phyloP scores from a whole-genome alignment of 2,329 filamentous ascomycete genomes.

The Claviceps digitariae region DNA sequence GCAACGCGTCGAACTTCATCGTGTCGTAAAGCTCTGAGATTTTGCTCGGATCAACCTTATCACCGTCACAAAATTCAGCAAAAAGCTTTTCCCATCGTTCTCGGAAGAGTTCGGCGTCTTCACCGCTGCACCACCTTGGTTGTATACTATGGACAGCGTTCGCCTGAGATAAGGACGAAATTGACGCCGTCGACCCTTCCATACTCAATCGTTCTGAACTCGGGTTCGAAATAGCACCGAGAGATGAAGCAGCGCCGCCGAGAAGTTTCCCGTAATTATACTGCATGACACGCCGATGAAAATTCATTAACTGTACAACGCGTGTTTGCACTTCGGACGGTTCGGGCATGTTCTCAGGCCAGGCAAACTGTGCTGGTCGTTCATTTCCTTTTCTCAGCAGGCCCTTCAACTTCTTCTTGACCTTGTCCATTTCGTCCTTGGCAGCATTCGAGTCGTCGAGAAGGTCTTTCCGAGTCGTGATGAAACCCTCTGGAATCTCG shows the following conservation, averaged over 20 bases:
- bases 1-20: conserved; percentile 97
- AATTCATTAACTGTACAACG: conserved; percentile 94
- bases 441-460: conserved; percentile 96
- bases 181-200: conserved; percentile 28
- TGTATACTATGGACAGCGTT: conserved; percentile 61
- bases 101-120: conserved; percentile 87
- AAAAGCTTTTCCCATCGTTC: conserved; percentile 99
- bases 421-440: conserved; percentile 98
- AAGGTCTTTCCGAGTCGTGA: conserved; percentile 84
- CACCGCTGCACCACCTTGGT: conserved; percentile 87
- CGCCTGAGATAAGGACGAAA: conserved; percentile 41
- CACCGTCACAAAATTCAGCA: conserved; percentile 86
- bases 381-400: conserved; percentile 84
- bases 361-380: conserved; percentile 91
- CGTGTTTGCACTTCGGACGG: conserved; percentile 84
- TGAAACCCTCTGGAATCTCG: conserved; percentile 72
- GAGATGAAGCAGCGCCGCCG: conserved; percentile 49
- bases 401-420: conserved; percentile 97
- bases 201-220: conserved; percentile 30
- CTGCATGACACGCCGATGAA: conserved; percentile 89
- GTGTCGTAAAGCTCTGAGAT: conserved; percentile 97
- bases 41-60: conserved; percentile 98
- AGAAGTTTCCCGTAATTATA: conserved; percentile 79
- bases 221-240: conserved; percentile 42
- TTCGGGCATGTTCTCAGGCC: conserved; percentile 89